Evolutionary conservation across 371 early-diverging fungal species (phyloP).

Genomic region (Syncephalastrum contaminatum): DNA sequence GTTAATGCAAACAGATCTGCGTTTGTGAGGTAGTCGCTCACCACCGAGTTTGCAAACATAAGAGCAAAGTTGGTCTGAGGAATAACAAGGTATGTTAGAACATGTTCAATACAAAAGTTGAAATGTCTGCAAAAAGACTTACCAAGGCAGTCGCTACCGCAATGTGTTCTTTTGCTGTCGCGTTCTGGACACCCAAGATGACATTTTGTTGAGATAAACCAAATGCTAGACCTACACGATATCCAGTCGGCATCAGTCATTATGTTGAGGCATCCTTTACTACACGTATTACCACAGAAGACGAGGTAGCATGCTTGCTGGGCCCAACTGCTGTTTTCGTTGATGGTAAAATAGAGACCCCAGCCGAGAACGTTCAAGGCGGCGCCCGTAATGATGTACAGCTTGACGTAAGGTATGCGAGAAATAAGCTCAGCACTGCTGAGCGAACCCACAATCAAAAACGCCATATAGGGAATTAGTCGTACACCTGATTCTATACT

Average conservation of each 20-base stretch:
- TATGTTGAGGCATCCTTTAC: not conserved
- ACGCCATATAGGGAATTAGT: conserved; percentile 44
- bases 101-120: no score
- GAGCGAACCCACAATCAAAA: conserved; percentile 37
- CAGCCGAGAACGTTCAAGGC: conserved; percentile 36
- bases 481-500: conserved; percentile 42
- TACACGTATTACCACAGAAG: conserved; percentile 22
- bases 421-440: conserved; percentile 26
- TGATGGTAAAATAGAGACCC: conserved; percentile 42
- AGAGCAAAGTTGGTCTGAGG: conserved; percentile 37
- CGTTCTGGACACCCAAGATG: conserved; percentile 56
- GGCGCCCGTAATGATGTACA: conserved; percentile 28
- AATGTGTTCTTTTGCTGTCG: conserved; percentile 52
- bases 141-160: conserved; percentile 55
- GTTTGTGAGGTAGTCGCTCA: no score
- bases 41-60: conserved; percentile 36
- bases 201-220: conserved; percentile 64
- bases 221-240: conserved; percentile 39
- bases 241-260: no score
- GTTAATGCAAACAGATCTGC: not conserved
- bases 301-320: conserved; percentile 43
- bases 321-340: conserved; percentile 33
- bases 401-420: conserved; percentile 26
- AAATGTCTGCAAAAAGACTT: no score
- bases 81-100: no score